A percentile compares a stretch with the other conserved stretches of the same genome.
These are phyloP conservation scores for Metarhizium guizhouense DNA, from an alignment of 2,329 filamentous ascomycete species.

Conservation along the genomic window DNA sequence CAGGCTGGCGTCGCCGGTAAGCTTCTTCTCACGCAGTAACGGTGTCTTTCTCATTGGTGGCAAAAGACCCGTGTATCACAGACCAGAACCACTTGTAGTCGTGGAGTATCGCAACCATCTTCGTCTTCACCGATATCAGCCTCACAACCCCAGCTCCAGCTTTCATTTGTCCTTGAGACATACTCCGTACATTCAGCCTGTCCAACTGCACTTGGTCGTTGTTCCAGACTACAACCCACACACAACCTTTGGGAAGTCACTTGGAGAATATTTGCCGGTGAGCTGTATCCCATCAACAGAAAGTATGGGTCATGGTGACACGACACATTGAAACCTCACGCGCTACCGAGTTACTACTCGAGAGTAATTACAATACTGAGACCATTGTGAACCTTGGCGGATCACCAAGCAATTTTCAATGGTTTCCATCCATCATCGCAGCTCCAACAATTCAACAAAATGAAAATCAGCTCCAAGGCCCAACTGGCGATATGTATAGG, in stretches of 20 bases:
- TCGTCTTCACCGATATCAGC: not conserved
- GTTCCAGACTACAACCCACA: not conserved
- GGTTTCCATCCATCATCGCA: not conserved
- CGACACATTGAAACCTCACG: not conserved
- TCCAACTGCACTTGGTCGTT: not conserved
- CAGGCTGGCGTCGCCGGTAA: not conserved
- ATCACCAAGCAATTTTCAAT: not conserved
- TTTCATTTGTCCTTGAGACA: not conserved
- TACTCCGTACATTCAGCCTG: not conserved
- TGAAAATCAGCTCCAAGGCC: constrained; percentile 10
- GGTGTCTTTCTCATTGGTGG: not conserved
- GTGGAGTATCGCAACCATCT: not conserved
- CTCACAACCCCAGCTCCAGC: not conserved
- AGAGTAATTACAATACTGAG: not conserved
- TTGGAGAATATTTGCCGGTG: not conserved
- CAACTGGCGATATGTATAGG: constrained; percentile 11
- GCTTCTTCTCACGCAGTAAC: too few species aligned
- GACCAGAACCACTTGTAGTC: not conserved
- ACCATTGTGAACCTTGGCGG: not conserved
- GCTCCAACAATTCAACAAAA: constrained; percentile 5
- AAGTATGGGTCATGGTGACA: not conserved
- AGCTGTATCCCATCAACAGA: not conserved
- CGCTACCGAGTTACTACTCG: not conserved
- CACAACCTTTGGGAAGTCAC: not conserved
- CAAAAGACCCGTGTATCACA: not conserved